Evolutionary conservation across 192 early-diverging fungal genomes (phyloP).

Genomic region (Backusella parvicylindrica): DNA sequence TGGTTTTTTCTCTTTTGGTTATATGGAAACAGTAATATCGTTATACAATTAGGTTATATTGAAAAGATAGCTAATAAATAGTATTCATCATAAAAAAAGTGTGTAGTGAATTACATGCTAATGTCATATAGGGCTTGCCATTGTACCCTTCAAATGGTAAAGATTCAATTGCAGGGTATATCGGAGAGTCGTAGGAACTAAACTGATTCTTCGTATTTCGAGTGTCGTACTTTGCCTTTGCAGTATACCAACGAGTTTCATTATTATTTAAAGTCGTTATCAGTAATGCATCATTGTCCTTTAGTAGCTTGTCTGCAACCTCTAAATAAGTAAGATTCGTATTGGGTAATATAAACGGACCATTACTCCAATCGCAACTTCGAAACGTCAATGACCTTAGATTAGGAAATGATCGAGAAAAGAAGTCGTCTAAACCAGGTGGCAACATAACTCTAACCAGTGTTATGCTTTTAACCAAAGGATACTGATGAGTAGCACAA

Average conservation of each 20-base stretch:
- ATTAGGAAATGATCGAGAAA: neutral
- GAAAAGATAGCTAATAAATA: neutral
- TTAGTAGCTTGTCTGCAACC: neutral
- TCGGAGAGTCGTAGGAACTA: neutral
- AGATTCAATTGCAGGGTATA: neutral
- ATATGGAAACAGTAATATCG: neutral
- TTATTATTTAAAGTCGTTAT: neutral
- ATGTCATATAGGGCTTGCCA: neutral
- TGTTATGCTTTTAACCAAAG: neutral
- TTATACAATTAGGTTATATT: neutral
- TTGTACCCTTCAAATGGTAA: neutral
- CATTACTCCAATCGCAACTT: neutral
- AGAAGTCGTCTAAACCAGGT: neutral
- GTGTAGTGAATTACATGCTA: neutral
- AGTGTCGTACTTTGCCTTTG: neutral
- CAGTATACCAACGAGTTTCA: neutral
- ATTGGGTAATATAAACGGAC: neutral
- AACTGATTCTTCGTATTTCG: neutral
- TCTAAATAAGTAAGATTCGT: neutral
- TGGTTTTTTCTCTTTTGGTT: too few relatives aligned
- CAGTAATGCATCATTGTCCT: neutral
- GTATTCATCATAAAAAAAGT: constrained; percentile 1
- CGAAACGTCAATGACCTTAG: neutral
- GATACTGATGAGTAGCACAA: neutral
- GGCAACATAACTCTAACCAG: neutral